Conservation (phyloP, 345 rosid genomes). For the Physaria fendleri region DNA sequence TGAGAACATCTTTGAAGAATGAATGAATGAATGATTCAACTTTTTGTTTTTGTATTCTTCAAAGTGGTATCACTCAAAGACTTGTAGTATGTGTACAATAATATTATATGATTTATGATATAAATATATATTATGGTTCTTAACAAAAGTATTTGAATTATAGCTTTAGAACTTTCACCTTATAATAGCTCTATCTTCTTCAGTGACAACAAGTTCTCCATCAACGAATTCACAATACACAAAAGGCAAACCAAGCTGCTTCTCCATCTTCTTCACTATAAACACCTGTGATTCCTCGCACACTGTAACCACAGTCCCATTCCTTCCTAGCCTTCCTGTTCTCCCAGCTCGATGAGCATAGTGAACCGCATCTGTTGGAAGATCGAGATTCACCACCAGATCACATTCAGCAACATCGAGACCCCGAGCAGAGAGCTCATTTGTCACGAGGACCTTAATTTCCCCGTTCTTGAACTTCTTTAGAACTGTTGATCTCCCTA, state of each 20-base stretch:
- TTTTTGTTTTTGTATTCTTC: background rate
- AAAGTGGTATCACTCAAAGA: constrained; percentile 8
- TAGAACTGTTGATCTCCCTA: constrained; percentile 70
- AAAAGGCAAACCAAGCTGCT: constrained; percentile 66
- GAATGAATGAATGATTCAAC: constrained; percentile 22
- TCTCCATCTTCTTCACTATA: constrained; percentile 82
- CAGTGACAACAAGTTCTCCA: constrained; percentile 59
- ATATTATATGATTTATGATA: background rate
- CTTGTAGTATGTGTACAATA: constrained; percentile 7
- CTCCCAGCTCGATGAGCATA: constrained; percentile 92
- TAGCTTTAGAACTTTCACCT: constrained; percentile 7
- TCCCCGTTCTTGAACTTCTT: constrained; percentile 89
- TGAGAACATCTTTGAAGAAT: constrained; percentile 3
- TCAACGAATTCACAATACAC: constrained; percentile 72
- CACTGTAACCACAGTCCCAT: constrained; percentile 72
- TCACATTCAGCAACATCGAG: constrained; percentile 88
- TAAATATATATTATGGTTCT: background rate
- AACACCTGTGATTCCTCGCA: constrained; percentile 83
- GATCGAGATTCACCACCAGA: constrained; percentile 77
- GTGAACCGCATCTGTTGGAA: constrained; percentile 75
- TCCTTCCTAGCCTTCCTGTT: constrained; percentile 84
- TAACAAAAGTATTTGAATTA: background rate
- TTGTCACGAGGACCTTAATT: constrained; percentile 68
- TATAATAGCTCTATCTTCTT: constrained; percentile 41
- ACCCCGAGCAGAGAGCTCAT: constrained; percentile 95